Base-by-base conservation (phyloP, 2,329 filamentous ascomycete genomes). In the Fusarium poae region DNA sequence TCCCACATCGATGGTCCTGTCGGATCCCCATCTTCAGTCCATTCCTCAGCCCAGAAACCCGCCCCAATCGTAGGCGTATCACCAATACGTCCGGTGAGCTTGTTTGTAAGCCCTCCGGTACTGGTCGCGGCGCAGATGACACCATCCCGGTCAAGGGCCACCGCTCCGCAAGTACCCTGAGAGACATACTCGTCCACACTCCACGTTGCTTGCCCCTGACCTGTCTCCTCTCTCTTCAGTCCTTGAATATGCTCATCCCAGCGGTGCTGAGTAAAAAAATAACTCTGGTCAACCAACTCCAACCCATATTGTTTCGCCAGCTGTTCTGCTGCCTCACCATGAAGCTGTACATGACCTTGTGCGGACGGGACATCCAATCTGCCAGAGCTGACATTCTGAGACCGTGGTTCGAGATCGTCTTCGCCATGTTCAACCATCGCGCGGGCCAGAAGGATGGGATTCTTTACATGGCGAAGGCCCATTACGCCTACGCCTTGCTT, bases 21-120 rank as follows among this genome's bases (percentile, higher is more conserved):
- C 9, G 77, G 73, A 37, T 80, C 77, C 2, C 78, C 78, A 3
- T 82, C 79, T 57, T 90, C 86, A 10, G 79, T 78, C 93, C 93
- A 97, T 71, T 94, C 88, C 76, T 97, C 94, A 0, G 94, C 93
- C 93, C 93, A 97, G 78, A 94, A 97, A 0, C 94, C 94, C 1
- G 93, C 91, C 0, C 94, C 94, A 1, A 94, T 82, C 0, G 91
- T 91, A 0, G 94, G 93, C 13, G 94, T 97, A 76, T 97, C 94
- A 1, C 94, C 94, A 67, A 97, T 90, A 21, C 94, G 84, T 0
- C 93, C 94, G 0, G 92, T 92, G 56, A 95, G 80, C 81, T 97
- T 97, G 77, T 97, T 97, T 23, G 94, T 97, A 78, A 97, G 77
- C 0, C 94, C 94, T 7, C 94, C 94, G 0, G 88, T 90, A 73